A percentile compares a stretch with the other conserved stretches of the same genome.
These are phyloP conservation scores for Rubia tinctorum DNA, from an alignment of 305 asterid species.

Conservation along the genomic window DNA sequence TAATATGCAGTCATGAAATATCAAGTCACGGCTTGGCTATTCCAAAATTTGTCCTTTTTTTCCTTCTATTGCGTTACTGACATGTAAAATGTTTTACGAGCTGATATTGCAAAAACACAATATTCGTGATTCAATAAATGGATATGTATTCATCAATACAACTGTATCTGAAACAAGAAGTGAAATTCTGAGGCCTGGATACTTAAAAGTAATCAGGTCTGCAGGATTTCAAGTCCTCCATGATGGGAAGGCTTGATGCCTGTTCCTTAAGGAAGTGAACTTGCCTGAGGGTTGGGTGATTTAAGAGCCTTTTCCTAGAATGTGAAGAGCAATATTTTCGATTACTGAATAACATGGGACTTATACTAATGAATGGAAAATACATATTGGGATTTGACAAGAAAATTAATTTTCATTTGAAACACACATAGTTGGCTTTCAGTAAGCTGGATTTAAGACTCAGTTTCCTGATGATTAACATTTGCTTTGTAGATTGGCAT, in stretches of 20 bases:
- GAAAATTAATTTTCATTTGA: not conserved
- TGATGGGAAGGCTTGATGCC: slow-evolving; percentile 1
- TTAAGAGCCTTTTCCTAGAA: not conserved
- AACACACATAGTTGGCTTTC: not conserved
- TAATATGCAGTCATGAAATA: not conserved
- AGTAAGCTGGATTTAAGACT: not conserved
- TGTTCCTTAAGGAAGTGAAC: not conserved
- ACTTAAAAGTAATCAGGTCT: not conserved
- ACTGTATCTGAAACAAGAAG: not conserved
- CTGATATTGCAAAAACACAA: not conserved
- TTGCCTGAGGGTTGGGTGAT: not conserved
- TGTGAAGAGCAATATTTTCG: not conserved
- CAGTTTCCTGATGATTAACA: slow-evolving; percentile 2
- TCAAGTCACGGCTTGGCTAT: not conserved
- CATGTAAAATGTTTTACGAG: not conserved
- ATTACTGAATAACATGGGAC: not conserved
- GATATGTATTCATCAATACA: not conserved
- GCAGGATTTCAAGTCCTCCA: not conserved
- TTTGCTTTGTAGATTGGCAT: slow-evolving; percentile 65
- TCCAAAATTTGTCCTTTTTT: not conserved
- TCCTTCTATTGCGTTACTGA: not conserved
- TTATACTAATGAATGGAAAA: not conserved
- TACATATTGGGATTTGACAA: not conserved
- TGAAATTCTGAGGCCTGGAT: not conserved
- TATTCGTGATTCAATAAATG: not conserved